phyloP scores from a whole-genome alignment of 305 asterid genomes.

The Euphrasia arctica region DNA sequence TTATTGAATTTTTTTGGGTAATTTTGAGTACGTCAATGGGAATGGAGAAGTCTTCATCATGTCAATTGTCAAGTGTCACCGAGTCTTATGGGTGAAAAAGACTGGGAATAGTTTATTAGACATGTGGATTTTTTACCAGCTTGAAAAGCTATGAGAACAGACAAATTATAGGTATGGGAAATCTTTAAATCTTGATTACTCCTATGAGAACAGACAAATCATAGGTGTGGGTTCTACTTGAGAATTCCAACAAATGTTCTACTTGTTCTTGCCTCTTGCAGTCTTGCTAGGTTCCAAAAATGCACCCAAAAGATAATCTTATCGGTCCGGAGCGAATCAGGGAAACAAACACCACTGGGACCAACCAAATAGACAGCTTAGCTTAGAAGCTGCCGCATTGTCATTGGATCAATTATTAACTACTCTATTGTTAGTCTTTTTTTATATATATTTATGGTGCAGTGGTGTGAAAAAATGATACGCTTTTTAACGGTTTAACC shows the following conservation, averaged over 20 bases:
- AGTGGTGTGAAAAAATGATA: too few relatives aligned
- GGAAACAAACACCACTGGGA: not conserved
- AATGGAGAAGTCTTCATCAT: not conserved
- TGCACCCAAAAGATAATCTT: not conserved
- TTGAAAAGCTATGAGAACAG: not conserved
- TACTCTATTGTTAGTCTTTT: not conserved
- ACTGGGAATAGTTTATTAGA: constrained; percentile 6
- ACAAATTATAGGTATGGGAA: not conserved
- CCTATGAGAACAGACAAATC: not conserved
- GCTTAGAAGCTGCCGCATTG: not conserved
- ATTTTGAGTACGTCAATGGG: not conserved
- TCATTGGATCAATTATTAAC: not conserved
- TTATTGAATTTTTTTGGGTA: not conserved
- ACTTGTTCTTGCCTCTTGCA: too few relatives aligned
- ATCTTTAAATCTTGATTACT: not conserved
- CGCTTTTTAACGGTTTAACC: too few relatives aligned
- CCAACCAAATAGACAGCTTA: not conserved
- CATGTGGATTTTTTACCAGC: constrained; percentile 18
- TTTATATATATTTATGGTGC: too few relatives aligned
- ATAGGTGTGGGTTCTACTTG: not conserved
- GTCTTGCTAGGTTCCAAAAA: not conserved
- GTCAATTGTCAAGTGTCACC: too few relatives aligned
- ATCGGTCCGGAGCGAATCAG: not conserved
- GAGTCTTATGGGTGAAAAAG: constrained; percentile 13
- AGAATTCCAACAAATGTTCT: not conserved